phyloP scores from a whole-genome alignment of 805 yeast species.

The Millerozyma miso region DNA sequence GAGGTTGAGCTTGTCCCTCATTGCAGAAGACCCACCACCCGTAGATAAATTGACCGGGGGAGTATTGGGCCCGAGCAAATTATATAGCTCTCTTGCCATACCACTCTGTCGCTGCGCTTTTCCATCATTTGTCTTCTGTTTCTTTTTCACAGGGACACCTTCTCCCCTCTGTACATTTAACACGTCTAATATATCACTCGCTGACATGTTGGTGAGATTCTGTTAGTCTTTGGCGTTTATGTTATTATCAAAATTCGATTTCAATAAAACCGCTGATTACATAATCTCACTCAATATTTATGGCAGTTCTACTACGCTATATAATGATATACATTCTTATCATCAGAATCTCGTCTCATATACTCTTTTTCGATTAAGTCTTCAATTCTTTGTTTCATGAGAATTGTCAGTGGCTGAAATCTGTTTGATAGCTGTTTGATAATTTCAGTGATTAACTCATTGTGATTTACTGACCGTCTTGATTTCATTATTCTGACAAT shows the following conservation, averaged over 20 bases:
- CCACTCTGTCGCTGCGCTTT: conserved; percentile 45
- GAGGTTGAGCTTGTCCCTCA: conserved; percentile 61
- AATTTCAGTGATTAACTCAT: conserved; percentile 63
- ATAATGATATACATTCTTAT: conserved; percentile 59
- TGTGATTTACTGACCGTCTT: conserved; percentile 56
- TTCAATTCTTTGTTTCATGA: conserved; percentile 71
- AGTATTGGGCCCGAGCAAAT: conserved; percentile 84
- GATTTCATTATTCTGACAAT: conserved; percentile 86
- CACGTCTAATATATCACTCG: conserved; percentile 69
- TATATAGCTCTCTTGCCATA: conserved; percentile 85
- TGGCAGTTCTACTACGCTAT: conserved; percentile 47
- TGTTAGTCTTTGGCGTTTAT: background rate
- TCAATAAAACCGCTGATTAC: background rate
- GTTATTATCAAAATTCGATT: background rate
- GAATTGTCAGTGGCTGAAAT: conserved; percentile 63
- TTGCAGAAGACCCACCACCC: conserved; percentile 43
- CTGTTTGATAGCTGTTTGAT: conserved; percentile 55
- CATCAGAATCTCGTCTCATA: conserved; percentile 62
- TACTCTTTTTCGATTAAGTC: conserved; percentile 79
- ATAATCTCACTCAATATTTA: background rate
- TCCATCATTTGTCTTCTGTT: conserved; percentile 25
- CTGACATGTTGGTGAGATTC: conserved; percentile 19
- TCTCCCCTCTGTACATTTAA: conserved; percentile 55
- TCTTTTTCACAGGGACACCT: conserved; percentile 39
- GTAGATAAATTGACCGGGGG: conserved; percentile 60